Conservation (phyloP, 176 grass and related monocot species). For the Chrysopogon serrulatus region DNA sequence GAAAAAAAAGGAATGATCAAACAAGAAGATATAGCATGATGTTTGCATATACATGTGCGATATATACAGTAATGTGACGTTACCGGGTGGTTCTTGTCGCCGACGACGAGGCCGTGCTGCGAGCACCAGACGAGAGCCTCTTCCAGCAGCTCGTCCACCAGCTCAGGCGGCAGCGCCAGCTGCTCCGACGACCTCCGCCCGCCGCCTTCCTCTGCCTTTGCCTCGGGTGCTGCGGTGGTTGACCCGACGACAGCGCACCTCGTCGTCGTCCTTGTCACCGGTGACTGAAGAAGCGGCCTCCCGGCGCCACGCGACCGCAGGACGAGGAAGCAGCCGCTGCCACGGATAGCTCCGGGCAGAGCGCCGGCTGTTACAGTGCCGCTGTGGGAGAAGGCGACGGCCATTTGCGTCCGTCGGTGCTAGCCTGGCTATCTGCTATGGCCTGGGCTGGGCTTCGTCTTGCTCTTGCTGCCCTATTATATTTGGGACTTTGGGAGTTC, state of each 20-base stretch:
- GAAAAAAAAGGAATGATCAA: neutral
- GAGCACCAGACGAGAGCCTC: slow-evolving; percentile 53
- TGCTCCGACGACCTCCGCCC: neutral
- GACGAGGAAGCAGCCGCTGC: neutral
- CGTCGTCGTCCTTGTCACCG: neutral
- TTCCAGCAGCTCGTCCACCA: slow-evolving; percentile 31
- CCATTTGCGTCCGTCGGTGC: too few species aligned
- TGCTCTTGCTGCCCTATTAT: too few species aligned
- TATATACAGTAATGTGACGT: neutral
- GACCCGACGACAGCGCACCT: neutral
- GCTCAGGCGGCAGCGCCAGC: neutral
- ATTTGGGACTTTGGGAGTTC: too few species aligned
- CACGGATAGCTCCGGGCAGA: neutral
- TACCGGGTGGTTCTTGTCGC: slow-evolving; percentile 41
- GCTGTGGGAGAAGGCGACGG: too few species aligned
- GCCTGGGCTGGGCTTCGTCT: too few species aligned
- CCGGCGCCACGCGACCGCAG: neutral
- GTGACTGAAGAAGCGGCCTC: too few species aligned
- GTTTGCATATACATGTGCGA: too few species aligned
- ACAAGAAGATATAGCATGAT: too few species aligned
- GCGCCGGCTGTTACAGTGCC: too few species aligned
- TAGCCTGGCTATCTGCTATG: too few species aligned
- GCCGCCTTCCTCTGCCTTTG: neutral
- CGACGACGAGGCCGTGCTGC: slow-evolving; percentile 42
- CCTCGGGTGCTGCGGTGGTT: neutral